Evolutionary conservation across 768 basidiomycete genomes (phyloP), one percentile per base, ranked within the genome.

Genomic region (Tylopilus subfusipes): DNA sequence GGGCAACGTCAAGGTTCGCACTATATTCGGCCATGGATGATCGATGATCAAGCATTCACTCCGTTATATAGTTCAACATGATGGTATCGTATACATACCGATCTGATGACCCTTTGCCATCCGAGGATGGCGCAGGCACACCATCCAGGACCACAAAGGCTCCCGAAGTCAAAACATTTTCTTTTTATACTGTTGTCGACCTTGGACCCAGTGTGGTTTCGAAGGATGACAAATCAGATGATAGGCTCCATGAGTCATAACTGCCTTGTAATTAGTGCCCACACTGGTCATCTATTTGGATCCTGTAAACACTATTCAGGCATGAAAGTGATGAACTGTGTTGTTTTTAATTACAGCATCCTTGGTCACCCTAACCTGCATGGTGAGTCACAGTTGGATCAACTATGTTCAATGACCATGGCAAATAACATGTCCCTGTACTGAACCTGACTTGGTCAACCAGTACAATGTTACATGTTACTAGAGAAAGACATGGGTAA

Each of bases 51-150:
- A 9, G 16, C 42, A 55, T 42, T 66, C 24, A 57, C 39, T 33
- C 30, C 9, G 12, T 10, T 47, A n/a, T 31, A 34, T 68, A 98
- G 95, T 94, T 94, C 69, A 94, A 94, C 63, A 86, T 98, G 83
- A 81, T 94, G 57, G 88, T 99, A 2, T 84, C 92, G 3, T 98
- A 93, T 70, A 96, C 93, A 0, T 99, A 98, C 68, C 83, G 89
- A 31, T 88, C 92, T 0, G 96, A 98, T 64, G 95, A 97, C 56
- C 79, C 85, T 22, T 77, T 82, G 3, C 81, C 83, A 14, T 80
- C 83, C 1, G 85, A 86, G 49, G 80, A 82, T 56, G 82, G 81
- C 48, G 80, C 80, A 24, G 75, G 62, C 48, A 75, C 72, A n/a
- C 72, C 70, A 10, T 74, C 74, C 16, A 73, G 77, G 39, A 72